Evolutionary conservation across 179 eudicot species (phyloP), one percentile per base, ranked within the genome.

Genomic region (Spergularia azorica): DNA sequence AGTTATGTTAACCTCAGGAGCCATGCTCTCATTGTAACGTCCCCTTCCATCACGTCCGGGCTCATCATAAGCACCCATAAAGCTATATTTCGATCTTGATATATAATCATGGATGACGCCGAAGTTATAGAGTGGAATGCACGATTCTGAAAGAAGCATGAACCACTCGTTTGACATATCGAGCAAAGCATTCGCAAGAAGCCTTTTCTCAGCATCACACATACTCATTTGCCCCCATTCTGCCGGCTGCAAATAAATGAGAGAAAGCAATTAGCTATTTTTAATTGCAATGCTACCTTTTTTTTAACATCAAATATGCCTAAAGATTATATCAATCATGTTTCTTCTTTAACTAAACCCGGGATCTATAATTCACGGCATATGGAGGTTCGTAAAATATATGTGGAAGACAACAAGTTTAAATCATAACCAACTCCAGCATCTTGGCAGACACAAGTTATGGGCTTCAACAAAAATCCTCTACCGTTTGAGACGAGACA

Each of bases 201-300:
- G 97, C 64, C 97, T 86, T 84, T 88, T 88, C 79, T 91, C 95
- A 0, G 93, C 95, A 71, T 92, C 95, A 63, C 90, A 84, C 94
- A 93, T 88, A 54, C 88, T 91, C 94, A 93, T 91, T 83, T 10
- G 79, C 38, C 97, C 97, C 97, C 97, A 93, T 80, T 93, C 90
- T 15, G 86, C 85, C 14, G 79, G 75, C 97, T 92, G 82, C 65
- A 73, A 63, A 32, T 11, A 57, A 36, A 20, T 39, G 20, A 21
- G 66, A 6, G 4, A 48, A 13, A 69, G 46, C 15, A 51, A 39
- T 58, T 7, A 70, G 74, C 21, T 73, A 82, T 20, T 38, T 59
- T 2, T 1, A 50, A 17, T 63, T 76, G 46, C 26, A 15, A 65
- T 54, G 18, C 48, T 67, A 14, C 46, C 59, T 7, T 9, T 15